Conservation (phyloP, 805 yeast species). For the Kluyveromyces lactis region DNA sequence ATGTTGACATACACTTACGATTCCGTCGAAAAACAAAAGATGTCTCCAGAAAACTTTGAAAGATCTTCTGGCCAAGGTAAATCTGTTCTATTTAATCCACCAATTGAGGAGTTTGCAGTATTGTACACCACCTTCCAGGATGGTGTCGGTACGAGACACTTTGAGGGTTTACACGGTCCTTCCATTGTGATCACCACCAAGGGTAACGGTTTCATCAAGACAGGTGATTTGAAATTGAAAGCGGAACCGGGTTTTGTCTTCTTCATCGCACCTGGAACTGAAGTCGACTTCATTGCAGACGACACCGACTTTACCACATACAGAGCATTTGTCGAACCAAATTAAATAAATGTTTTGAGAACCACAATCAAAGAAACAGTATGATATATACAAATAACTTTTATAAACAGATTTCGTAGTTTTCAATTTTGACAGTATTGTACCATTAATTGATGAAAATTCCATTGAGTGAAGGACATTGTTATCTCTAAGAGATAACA, state of each 20-base stretch:
- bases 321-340: conserved; percentile 83
- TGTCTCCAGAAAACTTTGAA: conserved; percentile 46
- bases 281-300: conserved; percentile 48
- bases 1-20: conserved; percentile 88
- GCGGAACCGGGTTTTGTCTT: conserved; percentile 71
- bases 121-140: conserved; percentile 62
- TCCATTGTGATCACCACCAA: conserved; percentile 77
- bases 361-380: too few species aligned
- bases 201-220: conserved; percentile 60
- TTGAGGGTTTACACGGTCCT: conserved; percentile 72
- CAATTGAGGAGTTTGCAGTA: conserved; percentile 95
- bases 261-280: conserved; percentile 73
- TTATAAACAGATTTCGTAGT: too few species aligned
- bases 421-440: too few species aligned
- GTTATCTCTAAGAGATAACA: too few species aligned
- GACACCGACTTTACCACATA: conserved; percentile 63
- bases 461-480: too few species aligned
- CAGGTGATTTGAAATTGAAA: conserved; percentile 33
- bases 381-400: too few species aligned
- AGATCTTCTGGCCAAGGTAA: conserved; percentile 62
- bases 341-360: too few species aligned
- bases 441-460: too few species aligned
- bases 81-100: conserved; percentile 78
- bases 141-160: conserved; percentile 39
- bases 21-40: conserved; percentile 87